These are phyloP conservation scores for Stagonosporopsis rhizophila DNA, from an alignment of 2,329 filamentous ascomycete species.

Conservation along the genomic window DNA sequence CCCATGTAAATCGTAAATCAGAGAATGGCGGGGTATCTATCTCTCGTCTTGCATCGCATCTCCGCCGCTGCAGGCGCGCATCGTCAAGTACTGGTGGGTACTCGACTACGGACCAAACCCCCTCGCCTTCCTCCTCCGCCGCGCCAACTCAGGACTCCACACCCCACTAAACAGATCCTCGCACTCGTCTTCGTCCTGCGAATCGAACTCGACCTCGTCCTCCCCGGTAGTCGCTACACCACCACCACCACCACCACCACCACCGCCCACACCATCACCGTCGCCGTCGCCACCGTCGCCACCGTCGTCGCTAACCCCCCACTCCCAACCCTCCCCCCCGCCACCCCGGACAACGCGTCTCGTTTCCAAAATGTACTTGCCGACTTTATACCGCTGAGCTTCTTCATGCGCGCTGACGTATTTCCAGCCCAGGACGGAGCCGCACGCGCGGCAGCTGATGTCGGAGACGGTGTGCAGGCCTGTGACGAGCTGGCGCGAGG, in stretches of 20 bases:
- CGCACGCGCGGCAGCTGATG: conserved; percentile 64
- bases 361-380: conserved; percentile 71
- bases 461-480: conserved; percentile 69
- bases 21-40: too few species aligned
- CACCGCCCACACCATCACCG: conserved; percentile 20
- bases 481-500: conserved; percentile 66
- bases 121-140: conserved; percentile 40
- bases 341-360: conserved; percentile 56
- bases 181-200: conserved; percentile 71
- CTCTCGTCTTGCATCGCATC: too few species aligned
- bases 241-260: neutral
- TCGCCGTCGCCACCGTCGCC: conserved; percentile 22
- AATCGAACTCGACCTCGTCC: conserved; percentile 65
- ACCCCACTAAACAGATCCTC: conserved; percentile 69
- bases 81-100: too few species aligned
- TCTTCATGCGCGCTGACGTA: conserved; percentile 69
- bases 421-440: conserved; percentile 68
- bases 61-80: too few species aligned
- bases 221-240: conserved; percentile 3
- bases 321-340: conserved; percentile 51
- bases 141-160: conserved; percentile 64
- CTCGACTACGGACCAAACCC: conserved; percentile 5
- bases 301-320: conserved; percentile 53
- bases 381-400: conserved; percentile 68
- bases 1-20: too few species aligned